Evolutionary conservation across 371 early-diverging fungal genomes (phyloP), one percentile per base, ranked within the genome.

Genomic region (Funneliformis caledonium): DNA sequence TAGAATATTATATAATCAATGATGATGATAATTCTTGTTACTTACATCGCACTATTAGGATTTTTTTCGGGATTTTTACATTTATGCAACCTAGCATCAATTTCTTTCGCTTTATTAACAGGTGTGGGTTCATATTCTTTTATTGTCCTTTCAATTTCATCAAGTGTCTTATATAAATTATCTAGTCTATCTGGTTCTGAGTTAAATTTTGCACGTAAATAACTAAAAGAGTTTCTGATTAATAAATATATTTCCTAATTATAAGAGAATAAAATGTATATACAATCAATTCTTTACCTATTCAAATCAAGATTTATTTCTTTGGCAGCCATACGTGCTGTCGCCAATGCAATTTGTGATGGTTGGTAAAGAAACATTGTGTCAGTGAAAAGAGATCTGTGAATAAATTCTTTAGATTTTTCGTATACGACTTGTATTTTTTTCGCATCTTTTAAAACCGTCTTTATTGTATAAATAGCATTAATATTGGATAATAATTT

Each of bases 271-370:
- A 22, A 56, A 37, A 48, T 61, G 67, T 61, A 50, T 12, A 56
- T 22, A 50, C 22, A 59, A 64, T 52, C 60, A 42, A 68, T 88
- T 86, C 80, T 83, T 37, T 59, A 85, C 83, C 61, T 88, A 77
- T 56, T 89, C 89, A 42, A 85, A 82, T 33, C 88, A 89, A 72
- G 91, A 87, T 48, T 88, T 48, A 85, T 85, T n/a, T 88, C 84
- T 72, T 84, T 85, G 22, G 93, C 88, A 7, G 96, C 95, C 47
- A 93, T 83, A 79, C 89, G 83, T 81, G 94, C 88, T 42, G 94
- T 93, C 8, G 93, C 95, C 72, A 96, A 73, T 4, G 96, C 96
- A 31, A 97, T 91, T 85, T 97, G 97, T 1, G 95, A 88, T 10
- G 97, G 95, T 82, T 91, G 92, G 83, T 94, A 95, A 31, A 93